Evolutionary conservation across 169 alveolate genomes (phyloP).

Genomic region (Plasmodium knowlesi): DNA sequence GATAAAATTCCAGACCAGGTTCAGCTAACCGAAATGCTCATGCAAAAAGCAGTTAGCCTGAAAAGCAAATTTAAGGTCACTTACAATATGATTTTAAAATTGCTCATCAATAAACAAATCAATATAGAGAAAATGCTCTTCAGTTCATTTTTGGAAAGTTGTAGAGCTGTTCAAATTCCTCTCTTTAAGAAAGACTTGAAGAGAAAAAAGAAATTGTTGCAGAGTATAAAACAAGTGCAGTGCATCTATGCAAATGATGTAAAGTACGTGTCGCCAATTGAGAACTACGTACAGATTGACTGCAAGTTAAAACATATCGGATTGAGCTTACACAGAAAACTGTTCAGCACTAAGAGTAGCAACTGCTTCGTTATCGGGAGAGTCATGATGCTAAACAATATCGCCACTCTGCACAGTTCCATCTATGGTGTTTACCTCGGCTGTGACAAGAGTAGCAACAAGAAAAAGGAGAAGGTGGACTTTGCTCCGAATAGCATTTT

Average conservation of each 20-base stretch:
- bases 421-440: constrained; percentile 72
- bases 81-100: constrained; percentile 90
- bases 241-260: constrained; percentile 58
- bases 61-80: constrained; percentile 94
- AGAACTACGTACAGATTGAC: constrained; percentile 70
- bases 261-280: constrained; percentile 38
- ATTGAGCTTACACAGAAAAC: constrained; percentile 55
- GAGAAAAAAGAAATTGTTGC: constrained; percentile 74
- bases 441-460: constrained; percentile 47
- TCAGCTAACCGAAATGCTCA: constrained; percentile 89
- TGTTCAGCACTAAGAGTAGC: constrained; percentile 52
- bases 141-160: constrained; percentile 89
- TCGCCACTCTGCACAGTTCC: constrained; percentile 35
- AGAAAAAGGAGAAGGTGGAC: constrained; percentile 42
- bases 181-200: constrained; percentile 78
- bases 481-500: constrained; percentile 62
- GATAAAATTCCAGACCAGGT: constrained; percentile 91
- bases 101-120: constrained; percentile 86
- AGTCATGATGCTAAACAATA: constrained; percentile 58
- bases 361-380: constrained; percentile 73
- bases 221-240: constrained; percentile 69
- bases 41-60: constrained; percentile 87
- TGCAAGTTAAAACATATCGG: constrained; percentile 65
- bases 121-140: constrained; percentile 88
- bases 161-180: constrained; percentile 85